Base-by-base conservation (phyloP, 2,329 filamentous ascomycete species). In the Fusarium multiceps region DNA sequence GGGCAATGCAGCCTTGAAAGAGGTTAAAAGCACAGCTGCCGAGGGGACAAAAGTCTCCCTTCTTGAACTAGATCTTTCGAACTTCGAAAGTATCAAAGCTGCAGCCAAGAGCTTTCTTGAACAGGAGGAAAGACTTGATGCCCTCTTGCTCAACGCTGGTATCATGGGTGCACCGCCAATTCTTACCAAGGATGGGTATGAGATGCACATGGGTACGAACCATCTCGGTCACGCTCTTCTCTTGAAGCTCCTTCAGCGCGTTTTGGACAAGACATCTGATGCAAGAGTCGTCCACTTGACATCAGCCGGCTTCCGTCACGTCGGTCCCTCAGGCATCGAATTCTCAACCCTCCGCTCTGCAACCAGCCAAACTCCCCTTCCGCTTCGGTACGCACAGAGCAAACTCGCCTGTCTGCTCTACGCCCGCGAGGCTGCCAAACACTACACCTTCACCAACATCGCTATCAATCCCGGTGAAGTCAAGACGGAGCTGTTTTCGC, bases 131-230 rank as follows among this genome's bases (percentile, higher is more conserved):
- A n/a, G 14, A 27, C 59, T 64, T 1, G 59, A 64, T 7, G 40
- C 59, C 0, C 45, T 64, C 1, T 64, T 64, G 6, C 45, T 64
- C 1, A 64, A 64, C 0, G 61, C 61, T 2, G 61, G 51, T 3
- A 2, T 64, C 1, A 64, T 64, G 61, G 61, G 51, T 3, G 32
- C 9, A 13, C 61, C 61, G 4, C 45, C 61, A 1, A 14, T 12
- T 2, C 25, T 65, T 2, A 65, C 60, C 0, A 59, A 59, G 0
- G 54, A 65, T 4, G 62, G 62, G 0, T 59, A 65, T 2, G 62
- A 65, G 6, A 65, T 65, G 60, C 60, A 65, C 2, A 59, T 65
- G 4, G 60, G 62, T 1, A 59, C 34, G 2, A 65, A 65, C 4
- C 53, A 65, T 7, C 53, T 65, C 0, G 60, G 62, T 0, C 62